Percentiles rank a stretch among this genome's conserved stretches.
Evolutionary conservation across 2,329 filamentous ascomycete genomes (phyloP).

Genomic region (Dichotomopilus funicola): DNA sequence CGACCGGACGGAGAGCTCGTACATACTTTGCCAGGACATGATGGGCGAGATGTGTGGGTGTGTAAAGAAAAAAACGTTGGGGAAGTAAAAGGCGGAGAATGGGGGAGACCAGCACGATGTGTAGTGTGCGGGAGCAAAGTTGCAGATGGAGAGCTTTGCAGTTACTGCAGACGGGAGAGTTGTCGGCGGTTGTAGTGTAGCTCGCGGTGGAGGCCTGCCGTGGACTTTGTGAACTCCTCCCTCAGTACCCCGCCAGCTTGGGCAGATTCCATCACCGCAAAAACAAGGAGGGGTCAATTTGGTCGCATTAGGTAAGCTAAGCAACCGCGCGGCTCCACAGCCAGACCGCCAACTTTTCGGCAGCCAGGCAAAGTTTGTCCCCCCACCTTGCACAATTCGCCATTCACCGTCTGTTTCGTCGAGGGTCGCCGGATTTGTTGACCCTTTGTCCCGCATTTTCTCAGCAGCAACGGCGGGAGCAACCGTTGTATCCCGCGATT

Average conservation of each 20-base stretch:
- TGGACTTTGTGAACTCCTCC: background rate
- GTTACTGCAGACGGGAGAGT: background rate
- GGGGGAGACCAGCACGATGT: background rate
- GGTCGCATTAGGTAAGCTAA: constrained; percentile 15
- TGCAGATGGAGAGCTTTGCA: constrained; percentile 7
- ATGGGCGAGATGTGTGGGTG: constrained; percentile 9
- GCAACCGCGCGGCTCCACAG: background rate
- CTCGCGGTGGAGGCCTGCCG: too few relatives aligned
- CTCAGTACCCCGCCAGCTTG: constrained; percentile 13
- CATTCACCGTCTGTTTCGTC: background rate
- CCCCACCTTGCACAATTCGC: background rate
- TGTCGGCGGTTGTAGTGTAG: too few relatives aligned
- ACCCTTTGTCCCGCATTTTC: background rate
- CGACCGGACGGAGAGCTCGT: constrained; percentile 12
- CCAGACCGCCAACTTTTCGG: constrained; percentile 9
- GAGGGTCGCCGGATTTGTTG: background rate
- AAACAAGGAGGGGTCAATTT: background rate
- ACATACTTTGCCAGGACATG: constrained; percentile 68
- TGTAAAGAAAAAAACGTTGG: background rate
- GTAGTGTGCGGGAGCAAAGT: constrained; percentile 7
- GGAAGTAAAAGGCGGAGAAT: background rate
- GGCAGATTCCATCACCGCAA: constrained; percentile 9
- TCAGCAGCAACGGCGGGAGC: background rate
- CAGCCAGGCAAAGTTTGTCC: background rate
- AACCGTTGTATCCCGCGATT: background rate